Conservation (phyloP, 257 asterid species). For the Solanum virginianum region DNA sequence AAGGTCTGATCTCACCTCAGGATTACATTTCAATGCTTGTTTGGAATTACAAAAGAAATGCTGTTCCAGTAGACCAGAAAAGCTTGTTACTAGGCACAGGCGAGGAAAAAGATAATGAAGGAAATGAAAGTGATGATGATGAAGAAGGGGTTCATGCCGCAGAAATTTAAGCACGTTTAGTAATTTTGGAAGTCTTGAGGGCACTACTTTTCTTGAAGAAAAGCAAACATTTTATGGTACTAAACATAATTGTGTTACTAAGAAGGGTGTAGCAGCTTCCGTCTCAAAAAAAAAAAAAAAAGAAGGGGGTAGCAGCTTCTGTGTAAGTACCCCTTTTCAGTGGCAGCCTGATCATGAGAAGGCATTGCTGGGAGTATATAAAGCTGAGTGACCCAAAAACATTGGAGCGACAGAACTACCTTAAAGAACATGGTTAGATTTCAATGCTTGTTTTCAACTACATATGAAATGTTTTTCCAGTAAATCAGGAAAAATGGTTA, state of each 20-base stretch:
- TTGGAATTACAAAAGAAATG: slow-evolving; percentile 86
- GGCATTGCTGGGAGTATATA: slow-evolving; percentile 73
- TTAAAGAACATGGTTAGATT: slow-evolving; percentile 63
- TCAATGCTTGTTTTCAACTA: slow-evolving; percentile 96
- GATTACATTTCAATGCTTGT: slow-evolving; percentile 91
- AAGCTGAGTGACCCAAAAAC: slow-evolving; percentile 51
- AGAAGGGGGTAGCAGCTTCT: not conserved
- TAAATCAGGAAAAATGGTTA: slow-evolving; percentile 24
- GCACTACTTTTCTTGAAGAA: not conserved
- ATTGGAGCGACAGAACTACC: slow-evolving; percentile 48
- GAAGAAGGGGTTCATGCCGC: slow-evolving; percentile 37
- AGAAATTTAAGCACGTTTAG: slow-evolving; percentile 22
- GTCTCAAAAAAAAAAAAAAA: too few species aligned
- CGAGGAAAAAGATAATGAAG: slow-evolving; percentile 18
- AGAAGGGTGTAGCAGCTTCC: not conserved
- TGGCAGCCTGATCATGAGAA: slow-evolving; percentile 76
- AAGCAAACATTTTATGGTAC: not conserved
- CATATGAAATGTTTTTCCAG: slow-evolving; percentile 47
- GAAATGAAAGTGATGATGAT: slow-evolving; percentile 20
- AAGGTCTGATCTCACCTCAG: slow-evolving; percentile 91
- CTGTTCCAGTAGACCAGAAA: slow-evolving; percentile 31
- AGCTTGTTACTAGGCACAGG: slow-evolving; percentile 33
- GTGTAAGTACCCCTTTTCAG: slow-evolving; percentile 41
- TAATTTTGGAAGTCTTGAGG: not conserved
- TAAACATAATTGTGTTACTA: not conserved